phyloP scores from a whole-genome alignment of 192 early-diverging fungal genomes.

The Umbelopsis sp. region DNA sequence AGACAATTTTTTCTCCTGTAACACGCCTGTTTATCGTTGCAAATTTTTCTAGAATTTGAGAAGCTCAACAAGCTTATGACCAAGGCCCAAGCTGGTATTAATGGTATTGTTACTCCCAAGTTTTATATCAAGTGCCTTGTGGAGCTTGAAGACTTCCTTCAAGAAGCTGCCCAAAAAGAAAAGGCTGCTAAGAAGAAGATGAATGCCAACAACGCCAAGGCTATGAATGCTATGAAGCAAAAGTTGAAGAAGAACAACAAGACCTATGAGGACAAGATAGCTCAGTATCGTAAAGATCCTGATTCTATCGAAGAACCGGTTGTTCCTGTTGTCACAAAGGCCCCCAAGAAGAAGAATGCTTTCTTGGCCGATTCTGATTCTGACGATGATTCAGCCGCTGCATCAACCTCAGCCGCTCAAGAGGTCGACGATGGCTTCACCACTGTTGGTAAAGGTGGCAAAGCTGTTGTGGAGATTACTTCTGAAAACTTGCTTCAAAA shows the following conservation, averaged over 20 bases:
- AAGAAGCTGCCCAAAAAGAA: slow-evolving; percentile 59
- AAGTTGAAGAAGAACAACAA: slow-evolving; percentile 91
- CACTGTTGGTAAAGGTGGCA: slow-evolving; percentile 69
- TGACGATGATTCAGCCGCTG: slow-evolving; percentile 43
- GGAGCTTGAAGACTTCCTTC: slow-evolving; percentile 78
- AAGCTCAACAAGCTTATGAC: slow-evolving; percentile 71
- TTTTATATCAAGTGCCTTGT: slow-evolving; percentile 78
- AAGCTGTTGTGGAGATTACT: slow-evolving; percentile 61
- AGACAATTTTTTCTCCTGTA: background rate
- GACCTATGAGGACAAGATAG: slow-evolving; percentile 70
- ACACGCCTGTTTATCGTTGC: background rate
- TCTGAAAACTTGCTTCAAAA: slow-evolving; percentile 82
- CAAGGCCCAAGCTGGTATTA: slow-evolving; percentile 65
- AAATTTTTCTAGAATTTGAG: slow-evolving; percentile 72
- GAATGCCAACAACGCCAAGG: slow-evolving; percentile 78
- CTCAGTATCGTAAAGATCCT: slow-evolving; percentile 60
- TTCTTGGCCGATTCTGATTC: slow-evolving; percentile 54
- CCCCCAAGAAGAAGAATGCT: slow-evolving; percentile 37
- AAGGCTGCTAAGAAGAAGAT: slow-evolving; percentile 84
- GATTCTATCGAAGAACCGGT: slow-evolving; percentile 30
- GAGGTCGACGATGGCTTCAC: slow-evolving; percentile 71
- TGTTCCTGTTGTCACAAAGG: background rate
- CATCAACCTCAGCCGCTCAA: background rate
- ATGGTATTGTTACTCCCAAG: slow-evolving; percentile 54
- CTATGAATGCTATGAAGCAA: slow-evolving; percentile 91